Evolutionary conservation across 1,284 basidiomycete species (phyloP).

Genomic region (Pholiota adiposa): DNA sequence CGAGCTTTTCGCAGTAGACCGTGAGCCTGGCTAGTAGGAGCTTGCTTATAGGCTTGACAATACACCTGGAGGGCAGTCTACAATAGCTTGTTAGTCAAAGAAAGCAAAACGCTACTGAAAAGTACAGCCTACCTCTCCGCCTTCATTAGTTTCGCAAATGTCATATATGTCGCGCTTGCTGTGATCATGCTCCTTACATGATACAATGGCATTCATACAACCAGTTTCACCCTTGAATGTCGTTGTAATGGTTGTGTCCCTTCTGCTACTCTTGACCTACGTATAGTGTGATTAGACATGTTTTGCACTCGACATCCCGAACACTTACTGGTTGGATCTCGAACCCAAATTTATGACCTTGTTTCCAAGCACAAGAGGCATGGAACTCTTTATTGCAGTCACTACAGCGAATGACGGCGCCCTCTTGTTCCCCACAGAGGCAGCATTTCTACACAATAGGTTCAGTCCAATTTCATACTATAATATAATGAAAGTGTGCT

Average conservation of each 20-base stretch:
- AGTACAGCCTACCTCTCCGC: constrained; percentile 62
- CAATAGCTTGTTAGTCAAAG: background rate
- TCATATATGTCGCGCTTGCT: constrained; percentile 74
- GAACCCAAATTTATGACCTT: constrained; percentile 86
- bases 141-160: constrained; percentile 84
- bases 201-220: constrained; percentile 80
- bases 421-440: constrained; percentile 69
- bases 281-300: background rate
- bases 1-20: constrained; percentile 85
- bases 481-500: constrained; percentile 29
- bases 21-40: constrained; percentile 70
- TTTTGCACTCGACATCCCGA: background rate
- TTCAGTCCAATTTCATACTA: background rate
- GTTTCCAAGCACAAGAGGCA: constrained; percentile 87
- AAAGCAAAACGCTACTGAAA: constrained; percentile 1
- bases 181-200: constrained; percentile 82
- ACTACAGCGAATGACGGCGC: constrained; percentile 83
- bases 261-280: constrained; percentile 76
- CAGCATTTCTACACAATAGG: constrained; percentile 52
- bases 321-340: constrained; percentile 80
- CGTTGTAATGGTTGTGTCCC: constrained; percentile 66
- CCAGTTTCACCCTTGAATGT: constrained; percentile 91
- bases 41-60: constrained; percentile 83
- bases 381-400: constrained; percentile 87
- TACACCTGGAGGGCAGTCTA: constrained; percentile 89